Base-by-base conservation (phyloP, 306 rosid species). In the Geum urbanum region DNA sequence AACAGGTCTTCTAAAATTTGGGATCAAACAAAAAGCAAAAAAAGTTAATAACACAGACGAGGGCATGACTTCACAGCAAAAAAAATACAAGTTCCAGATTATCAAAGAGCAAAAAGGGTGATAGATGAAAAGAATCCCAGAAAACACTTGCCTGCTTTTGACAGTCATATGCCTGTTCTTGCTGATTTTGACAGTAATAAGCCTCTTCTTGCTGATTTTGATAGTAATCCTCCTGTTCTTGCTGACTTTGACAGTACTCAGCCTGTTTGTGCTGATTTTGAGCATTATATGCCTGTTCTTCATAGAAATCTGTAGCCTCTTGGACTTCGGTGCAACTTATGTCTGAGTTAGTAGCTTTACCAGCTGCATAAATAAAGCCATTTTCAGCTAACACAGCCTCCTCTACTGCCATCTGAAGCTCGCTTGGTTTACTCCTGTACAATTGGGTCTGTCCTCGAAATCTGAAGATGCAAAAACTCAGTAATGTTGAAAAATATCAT, bases 361-460 rank as follows among this genome's bases (percentile, higher is more conserved):
- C 79, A 70, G 80, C 74, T 14, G 96, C 22, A 52, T 85, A 86
- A 43, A 84, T 62, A 64, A 87, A 27, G 69, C 89, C 99, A 73
- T 91, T 86, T 76, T 85, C 89, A 45, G 92, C 91, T 63, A 87
- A 80, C 79, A 87, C 58, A n/a, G 99, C 99, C 84, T 94, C 99
- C 78, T 94, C 99, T 35, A 94, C 76, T 14, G 99, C 99, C 89
- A 78, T 84, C 69, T 85, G 89, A 79, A 94, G 87, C 63, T 94
- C 99, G 70, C 88, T 81, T 2, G 85, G 95, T 73, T 86, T 94
- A 82, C 96, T 88, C 91, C 86, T 94, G 86, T 78, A 86, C 86
- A 89, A 79, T 72, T 74, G 97, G 51, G 96, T 90, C 91, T 90
- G 99, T 67, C 95, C 96, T 79, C 84, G 88, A 83, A 83, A 94